These are phyloP conservation scores for Silybum marianum DNA, from an alignment of 129 eudicot genomes.

Conservation along the genomic window DNA sequence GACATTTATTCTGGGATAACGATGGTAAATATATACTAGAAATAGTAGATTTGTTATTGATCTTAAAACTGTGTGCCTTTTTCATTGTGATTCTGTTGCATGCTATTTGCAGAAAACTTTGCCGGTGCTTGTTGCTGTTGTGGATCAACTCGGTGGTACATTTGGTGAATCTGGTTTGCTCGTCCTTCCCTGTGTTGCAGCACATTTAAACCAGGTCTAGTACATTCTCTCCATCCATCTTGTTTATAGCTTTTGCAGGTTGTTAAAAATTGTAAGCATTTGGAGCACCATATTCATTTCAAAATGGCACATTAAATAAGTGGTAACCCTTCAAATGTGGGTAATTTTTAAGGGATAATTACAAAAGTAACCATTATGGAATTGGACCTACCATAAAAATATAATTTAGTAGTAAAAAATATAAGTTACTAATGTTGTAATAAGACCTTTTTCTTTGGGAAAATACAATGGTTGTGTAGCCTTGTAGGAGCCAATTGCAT, in stretches of 20 bases:
- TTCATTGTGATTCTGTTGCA: background rate
- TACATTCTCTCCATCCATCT: background rate
- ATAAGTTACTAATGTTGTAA: no score
- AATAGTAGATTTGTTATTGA: background rate
- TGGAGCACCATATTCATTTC: background rate
- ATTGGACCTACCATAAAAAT: background rate
- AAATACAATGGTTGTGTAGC: background rate
- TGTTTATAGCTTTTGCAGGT: background rate
- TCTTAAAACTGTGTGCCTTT: no score
- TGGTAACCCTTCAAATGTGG: background rate
- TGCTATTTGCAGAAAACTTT: conserved; percentile 72
- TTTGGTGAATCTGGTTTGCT: conserved; percentile 88
- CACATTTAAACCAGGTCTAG: conserved; percentile 86
- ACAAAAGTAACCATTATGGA: background rate
- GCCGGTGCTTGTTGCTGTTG: conserved; percentile 91
- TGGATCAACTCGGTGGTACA: conserved; percentile 88
- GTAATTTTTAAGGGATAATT: background rate
- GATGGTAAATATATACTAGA: background rate
- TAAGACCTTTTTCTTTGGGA: no score
- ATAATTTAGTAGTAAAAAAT: no score
- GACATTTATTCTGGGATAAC: background rate
- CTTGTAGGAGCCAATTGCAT: background rate
- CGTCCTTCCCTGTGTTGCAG: conserved; percentile 94
- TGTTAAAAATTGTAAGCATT: background rate
- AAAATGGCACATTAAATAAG: background rate